phyloP scores from a whole-genome alignment of 108 stramenopile species.

The Nitzschia putrida region DNA sequence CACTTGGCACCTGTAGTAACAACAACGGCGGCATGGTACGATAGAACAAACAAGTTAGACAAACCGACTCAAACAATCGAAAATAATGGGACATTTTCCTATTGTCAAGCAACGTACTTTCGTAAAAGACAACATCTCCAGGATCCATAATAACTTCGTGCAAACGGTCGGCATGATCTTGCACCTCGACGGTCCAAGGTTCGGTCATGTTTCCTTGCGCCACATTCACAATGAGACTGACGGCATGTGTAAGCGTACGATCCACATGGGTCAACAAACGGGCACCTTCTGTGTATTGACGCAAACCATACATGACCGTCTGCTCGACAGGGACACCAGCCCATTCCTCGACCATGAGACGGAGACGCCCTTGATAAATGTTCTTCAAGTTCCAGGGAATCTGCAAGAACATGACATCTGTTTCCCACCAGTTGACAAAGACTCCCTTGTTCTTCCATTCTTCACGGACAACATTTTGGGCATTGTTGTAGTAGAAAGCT shows the following conservation, averaged over 20 bases:
- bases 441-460: constrained; percentile 80
- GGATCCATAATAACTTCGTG: constrained; percentile 79
- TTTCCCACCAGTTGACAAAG: constrained; percentile 91
- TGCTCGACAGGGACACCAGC: constrained; percentile 81
- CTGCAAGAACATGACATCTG: constrained; percentile 65
- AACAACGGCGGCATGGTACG: too few species aligned
- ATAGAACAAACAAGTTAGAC: too few species aligned
- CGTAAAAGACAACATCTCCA: constrained; percentile 88
- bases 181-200: constrained; percentile 83
- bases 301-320: constrained; percentile 91
- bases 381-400: constrained; percentile 75
- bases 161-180: constrained; percentile 66
- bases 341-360: constrained; percentile 76
- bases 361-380: constrained; percentile 69
- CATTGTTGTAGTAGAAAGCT: constrained; percentile 85
- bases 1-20: constrained; percentile 72
- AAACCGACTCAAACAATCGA: too few species aligned
- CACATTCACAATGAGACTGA: constrained; percentile 88
- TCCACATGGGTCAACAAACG: constrained; percentile 89
- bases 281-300: constrained; percentile 85
- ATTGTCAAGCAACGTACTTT: constrained; percentile 37
- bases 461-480: constrained; percentile 56
- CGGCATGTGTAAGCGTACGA: constrained; percentile 82
- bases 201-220: constrained; percentile 78
- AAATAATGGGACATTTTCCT: not conserved